A percentile compares a stretch with the other conserved stretches of the same genome.
phyloP scores from a whole-genome alignment of 2,329 filamentous ascomycete species.

The Colletotrichum sp. region DNA sequence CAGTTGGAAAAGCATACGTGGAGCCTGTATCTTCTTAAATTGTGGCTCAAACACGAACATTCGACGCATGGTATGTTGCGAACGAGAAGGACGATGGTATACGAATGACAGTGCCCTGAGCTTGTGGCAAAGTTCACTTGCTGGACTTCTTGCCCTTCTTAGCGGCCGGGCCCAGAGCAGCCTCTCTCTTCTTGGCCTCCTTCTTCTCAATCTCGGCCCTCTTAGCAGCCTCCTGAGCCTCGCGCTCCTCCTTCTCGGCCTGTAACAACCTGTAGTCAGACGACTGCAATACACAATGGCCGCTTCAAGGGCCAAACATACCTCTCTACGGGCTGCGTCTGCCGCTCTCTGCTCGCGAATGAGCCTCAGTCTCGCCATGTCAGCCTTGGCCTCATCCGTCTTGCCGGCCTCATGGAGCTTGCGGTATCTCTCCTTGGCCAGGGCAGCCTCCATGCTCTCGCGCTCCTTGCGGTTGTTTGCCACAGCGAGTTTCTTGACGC shows the following conservation, averaged over 20 bases:
- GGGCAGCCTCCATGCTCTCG: slow-evolving; percentile 83
- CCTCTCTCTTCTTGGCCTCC: slow-evolving; percentile 61
- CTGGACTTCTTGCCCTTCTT: slow-evolving; percentile 52
- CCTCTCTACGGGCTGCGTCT: slow-evolving; percentile 83
- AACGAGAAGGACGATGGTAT: slow-evolving; percentile 6
- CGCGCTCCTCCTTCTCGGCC: slow-evolving; percentile 64
- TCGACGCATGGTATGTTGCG: not conserved
- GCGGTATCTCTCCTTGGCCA: slow-evolving; percentile 88
- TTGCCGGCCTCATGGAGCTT: slow-evolving; percentile 94
- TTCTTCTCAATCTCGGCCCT: slow-evolving; percentile 57
- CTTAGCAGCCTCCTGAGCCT: slow-evolving; percentile 54
- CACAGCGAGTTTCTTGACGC: slow-evolving; percentile 59
- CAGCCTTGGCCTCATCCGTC: slow-evolving; percentile 92
- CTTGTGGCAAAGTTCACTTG: not conserved
- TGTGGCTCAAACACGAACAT: not conserved
- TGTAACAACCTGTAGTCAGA: slow-evolving; percentile 25
- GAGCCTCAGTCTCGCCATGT: slow-evolving; percentile 80
- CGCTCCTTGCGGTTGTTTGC: slow-evolving; percentile 57
- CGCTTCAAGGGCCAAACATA: slow-evolving; percentile 34
- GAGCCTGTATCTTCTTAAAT: not conserved
- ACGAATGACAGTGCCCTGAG: not conserved
- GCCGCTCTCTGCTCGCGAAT: slow-evolving; percentile 87
- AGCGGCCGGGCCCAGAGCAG: slow-evolving; percentile 45
- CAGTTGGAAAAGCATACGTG: not conserved
- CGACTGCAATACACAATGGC: not conserved